These are phyloP conservation scores for Lindgomyces ingoldianus DNA, from an alignment of 495 filamentous ascomycete genomes.

Conservation along the genomic window DNA sequence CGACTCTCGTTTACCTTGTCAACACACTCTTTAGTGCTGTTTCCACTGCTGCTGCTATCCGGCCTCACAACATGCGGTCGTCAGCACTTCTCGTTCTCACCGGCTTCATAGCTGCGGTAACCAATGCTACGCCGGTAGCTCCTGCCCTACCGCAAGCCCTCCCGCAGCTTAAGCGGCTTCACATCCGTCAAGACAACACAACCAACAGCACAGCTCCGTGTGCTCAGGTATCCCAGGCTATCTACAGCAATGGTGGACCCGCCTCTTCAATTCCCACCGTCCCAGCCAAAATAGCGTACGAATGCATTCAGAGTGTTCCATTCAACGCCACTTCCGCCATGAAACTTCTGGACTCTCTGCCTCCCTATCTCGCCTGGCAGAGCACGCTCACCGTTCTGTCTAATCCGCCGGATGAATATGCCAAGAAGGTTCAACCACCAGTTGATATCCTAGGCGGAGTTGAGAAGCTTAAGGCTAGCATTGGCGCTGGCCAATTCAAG, in stretches of 20 bases:
- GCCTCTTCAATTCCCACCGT: conserved; percentile 9
- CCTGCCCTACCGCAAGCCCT: conserved; percentile 9
- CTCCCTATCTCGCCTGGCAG: conserved; percentile 43
- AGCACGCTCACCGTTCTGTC: conserved; percentile 40
- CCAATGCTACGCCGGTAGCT: conserved; percentile 19
- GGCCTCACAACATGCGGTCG: conserved; percentile 4
- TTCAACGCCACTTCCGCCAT: conserved; percentile 34
- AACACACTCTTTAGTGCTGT: not conserved
- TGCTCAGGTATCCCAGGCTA: conserved; percentile 24
- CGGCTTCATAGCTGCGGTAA: conserved; percentile 9
- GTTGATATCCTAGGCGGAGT: conserved; percentile 39
- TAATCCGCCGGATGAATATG: conserved; percentile 43
- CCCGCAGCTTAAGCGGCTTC: conserved; percentile 2
- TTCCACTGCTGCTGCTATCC: not conserved
- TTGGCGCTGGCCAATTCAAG: conserved; percentile 31
- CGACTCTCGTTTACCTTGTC: not conserved
- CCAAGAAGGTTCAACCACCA: conserved; percentile 38
- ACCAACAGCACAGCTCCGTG: conserved; percentile 15
- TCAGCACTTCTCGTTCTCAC: conserved; percentile 10
- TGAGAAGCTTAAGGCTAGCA: conserved; percentile 31
- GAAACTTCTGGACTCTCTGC: conserved; percentile 30
- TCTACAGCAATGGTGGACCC: conserved; percentile 3
- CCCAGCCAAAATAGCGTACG: conserved; percentile 33
- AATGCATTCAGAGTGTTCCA: conserved; percentile 36
- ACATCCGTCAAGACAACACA: conserved; percentile 1